Base-by-base conservation (phyloP, 345 rosid species). In the Hevea brasiliensis region DNA sequence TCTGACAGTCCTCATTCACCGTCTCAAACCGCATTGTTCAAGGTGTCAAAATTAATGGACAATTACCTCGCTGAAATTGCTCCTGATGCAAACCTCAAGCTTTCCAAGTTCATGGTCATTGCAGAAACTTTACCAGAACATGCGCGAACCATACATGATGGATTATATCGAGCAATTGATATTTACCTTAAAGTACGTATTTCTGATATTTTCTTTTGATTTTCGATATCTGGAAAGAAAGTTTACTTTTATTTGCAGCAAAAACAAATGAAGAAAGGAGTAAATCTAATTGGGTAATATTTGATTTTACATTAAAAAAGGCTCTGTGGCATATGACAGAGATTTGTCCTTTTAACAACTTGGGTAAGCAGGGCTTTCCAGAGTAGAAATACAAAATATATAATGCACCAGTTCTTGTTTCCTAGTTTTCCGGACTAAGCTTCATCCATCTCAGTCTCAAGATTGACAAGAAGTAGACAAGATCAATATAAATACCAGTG, bases 31-130 rank as follows among this genome's bases (percentile, higher is more conserved):
- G 84, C 97, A 27, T 76, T 94, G 81, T 88, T 85, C 71, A 92
- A 92, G 82, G 98, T 94, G 21, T 80, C 97, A 4, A 94, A 92
- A 77, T 84, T 94, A 66, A 94, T 94, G 66, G 98, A 94, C 74
- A 94, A 85, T 76, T 94, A 90, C 75, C 97, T 94, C 1, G 94
- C 97, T 5, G 98, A 94, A 84, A 92, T 94, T 6, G 98, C 98
- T 54, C 94, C 98, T 0, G 98, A 94, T 80, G 89, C 92, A 67
- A 92, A 94, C 73, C 98, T 94, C 76, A 93, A 94, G 77, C 92
- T 94, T 63, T 21, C 87, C 70, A 94, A 94, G 84, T 89, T 94
- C 84, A 80, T 92, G 85, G 89, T 86, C 77, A 85, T 94, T 62
- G 96, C 92, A 1, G 98, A 94, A 83, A 80, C 97, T 71, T 87